Percentiles rank a stretch among this genome's conserved stretches.
phyloP scores from a whole-genome alignment of 345 rosid genomes.

The Erysimum cheiranthoides region DNA sequence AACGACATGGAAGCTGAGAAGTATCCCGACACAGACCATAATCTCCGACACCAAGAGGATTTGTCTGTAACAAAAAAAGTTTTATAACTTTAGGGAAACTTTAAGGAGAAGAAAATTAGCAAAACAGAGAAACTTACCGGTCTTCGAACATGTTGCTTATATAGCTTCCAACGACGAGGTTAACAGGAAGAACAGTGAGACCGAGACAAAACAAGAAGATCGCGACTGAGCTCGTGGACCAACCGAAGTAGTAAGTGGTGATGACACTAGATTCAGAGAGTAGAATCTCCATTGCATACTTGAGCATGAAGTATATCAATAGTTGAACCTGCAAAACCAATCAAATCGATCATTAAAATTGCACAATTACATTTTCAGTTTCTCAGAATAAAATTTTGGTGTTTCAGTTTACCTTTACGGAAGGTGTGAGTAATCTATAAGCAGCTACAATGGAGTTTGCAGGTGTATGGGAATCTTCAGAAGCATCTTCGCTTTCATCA shows the following conservation, averaged over 20 bases:
- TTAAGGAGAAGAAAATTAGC: background rate
- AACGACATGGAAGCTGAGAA: constrained; percentile 79
- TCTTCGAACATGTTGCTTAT: constrained; percentile 98
- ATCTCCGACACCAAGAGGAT: constrained; percentile 89
- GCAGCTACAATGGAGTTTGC: constrained; percentile 76
- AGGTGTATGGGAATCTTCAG: constrained; percentile 59
- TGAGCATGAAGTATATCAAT: constrained; percentile 95
- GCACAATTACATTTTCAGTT: constrained; percentile 1
- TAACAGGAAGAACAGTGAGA: constrained; percentile 94
- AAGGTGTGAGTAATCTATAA: constrained; percentile 87
- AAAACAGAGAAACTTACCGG: constrained; percentile 54
- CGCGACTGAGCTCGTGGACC: constrained; percentile 86
- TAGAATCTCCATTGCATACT: constrained; percentile 91
- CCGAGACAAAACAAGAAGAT: constrained; percentile 89
- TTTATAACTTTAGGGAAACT: constrained; percentile 11
- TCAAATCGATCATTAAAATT: background rate
- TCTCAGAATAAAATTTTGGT: background rate
- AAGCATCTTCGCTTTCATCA: constrained; percentile 72
- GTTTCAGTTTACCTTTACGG: constrained; percentile 67
- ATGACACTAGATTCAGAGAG: constrained; percentile 94
- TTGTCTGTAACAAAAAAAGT: constrained; percentile 62
- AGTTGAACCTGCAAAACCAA: constrained; percentile 73
- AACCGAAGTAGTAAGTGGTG: constrained; percentile 79
- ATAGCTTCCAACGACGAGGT: constrained; percentile 86
- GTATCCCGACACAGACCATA: constrained; percentile 82